These are phyloP conservation scores for Solanum pennellii DNA, from an alignment of 257 asterid genomes.

Conservation along the genomic window DNA sequence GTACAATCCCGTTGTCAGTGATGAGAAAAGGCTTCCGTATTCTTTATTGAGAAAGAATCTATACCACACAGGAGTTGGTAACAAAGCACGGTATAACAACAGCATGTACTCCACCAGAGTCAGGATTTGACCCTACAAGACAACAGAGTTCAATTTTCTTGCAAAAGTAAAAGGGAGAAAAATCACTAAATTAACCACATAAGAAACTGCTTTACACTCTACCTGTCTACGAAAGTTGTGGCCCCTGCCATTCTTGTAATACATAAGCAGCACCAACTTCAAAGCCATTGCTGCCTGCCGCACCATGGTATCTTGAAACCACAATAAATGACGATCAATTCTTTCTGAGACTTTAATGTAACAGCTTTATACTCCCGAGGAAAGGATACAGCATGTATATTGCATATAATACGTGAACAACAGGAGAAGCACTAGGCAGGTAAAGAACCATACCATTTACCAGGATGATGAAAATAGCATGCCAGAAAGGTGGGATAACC, in stretches of 20 bases:
- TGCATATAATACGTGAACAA: not conserved
- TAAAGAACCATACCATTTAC: constrained; percentile 53
- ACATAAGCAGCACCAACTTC: constrained; percentile 62
- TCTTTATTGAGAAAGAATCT: constrained; percentile 88
- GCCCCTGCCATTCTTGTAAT: constrained; percentile 71
- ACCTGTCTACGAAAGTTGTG: constrained; percentile 93
- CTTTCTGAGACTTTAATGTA: not conserved
- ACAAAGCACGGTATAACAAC: constrained; percentile 81
- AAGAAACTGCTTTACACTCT: not conserved
- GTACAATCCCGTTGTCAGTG: constrained; percentile 77
- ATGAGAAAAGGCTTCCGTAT: constrained; percentile 83
- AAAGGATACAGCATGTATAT: not conserved
- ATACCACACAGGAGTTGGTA: constrained; percentile 94
- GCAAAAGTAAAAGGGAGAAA: not conserved
- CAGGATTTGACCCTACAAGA: constrained; percentile 74
- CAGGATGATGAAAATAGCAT: constrained; percentile 63
- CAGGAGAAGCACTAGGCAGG: constrained; percentile 1
- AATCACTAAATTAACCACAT: not conserved
- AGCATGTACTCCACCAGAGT: constrained; percentile 77
- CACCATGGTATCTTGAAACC: constrained; percentile 63
- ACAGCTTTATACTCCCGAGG: not conserved
- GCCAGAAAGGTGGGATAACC: constrained; percentile 89
- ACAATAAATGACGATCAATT: not conserved
- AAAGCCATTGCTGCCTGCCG: constrained; percentile 77
- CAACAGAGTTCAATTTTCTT: not conserved